Base-by-base conservation (phyloP, 2,329 filamentous ascomycete species). In the Cadophora sp. region DNA sequence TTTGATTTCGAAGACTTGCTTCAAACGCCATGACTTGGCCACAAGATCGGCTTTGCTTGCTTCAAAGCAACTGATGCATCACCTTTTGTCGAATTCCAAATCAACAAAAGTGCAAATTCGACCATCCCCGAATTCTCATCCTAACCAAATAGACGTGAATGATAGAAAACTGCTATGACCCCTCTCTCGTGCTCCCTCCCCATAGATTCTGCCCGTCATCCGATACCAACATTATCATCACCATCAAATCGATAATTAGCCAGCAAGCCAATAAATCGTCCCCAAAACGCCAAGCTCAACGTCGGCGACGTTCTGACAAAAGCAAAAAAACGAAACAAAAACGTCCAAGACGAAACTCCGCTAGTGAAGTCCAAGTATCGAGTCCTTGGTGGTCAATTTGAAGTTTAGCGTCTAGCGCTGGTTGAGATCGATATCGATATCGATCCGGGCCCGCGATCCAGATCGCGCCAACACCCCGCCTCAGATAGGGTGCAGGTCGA, bases 81-180 rank as follows among this genome's bases (percentile, higher is more conserved):
- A n/a, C n/a, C n/a, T n/a, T n/a, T n/a, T n/a, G n/a, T n/a, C n/a
- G n/a, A n/a, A n/a, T n/a, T n/a, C n/a, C n/a, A n/a, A n/a, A n/a
- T n/a, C n/a, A 12, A 6, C 43, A 46, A 22, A 46, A 46, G 43
- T 46, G 43, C 43, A 46, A 46, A 40, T 3, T 40, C 37, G 37
- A 11, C 4, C 22, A 46, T 46, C 43, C 43, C 43, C 37, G 37
- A 43, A 3, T 43, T 43, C 37, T 2, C 22, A 12, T 27, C 50
- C 50, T 27, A 24, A n/a, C n/a, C n/a, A n/a, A n/a, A n/a, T n/a
- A n/a, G n/a, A n/a, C n/a, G n/a, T 29, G 19, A 22, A 22, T 40
- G 55, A 43, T 12, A 26, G 34, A 43, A 59, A 59, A 6, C 34
- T 34, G 55, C 55, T 59, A 9, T 59, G 55, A 59, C 55, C 31